Conservation (phyloP, 371 early-diverging fungal genomes). For the Actinomortierella ambigua region DNA sequence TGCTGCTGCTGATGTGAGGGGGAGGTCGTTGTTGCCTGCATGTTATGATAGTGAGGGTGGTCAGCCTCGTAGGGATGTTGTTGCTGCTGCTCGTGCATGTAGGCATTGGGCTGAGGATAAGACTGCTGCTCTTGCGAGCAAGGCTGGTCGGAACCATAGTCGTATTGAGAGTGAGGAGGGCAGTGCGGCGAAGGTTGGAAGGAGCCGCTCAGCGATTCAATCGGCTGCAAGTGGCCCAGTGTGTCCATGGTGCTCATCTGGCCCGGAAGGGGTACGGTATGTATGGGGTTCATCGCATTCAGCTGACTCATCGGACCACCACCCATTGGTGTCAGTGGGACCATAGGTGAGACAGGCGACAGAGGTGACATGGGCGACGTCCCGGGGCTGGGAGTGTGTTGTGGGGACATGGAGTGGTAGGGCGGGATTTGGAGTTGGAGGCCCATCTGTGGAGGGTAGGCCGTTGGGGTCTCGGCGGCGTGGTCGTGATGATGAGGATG, state of each 20-base stretch:
- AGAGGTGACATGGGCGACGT: conserved; percentile 39
- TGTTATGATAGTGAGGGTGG: too few relatives aligned
- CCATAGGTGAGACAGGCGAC: conserved; percentile 31
- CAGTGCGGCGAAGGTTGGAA: too few relatives aligned
- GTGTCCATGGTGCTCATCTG: not conserved
- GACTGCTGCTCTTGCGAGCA: too few relatives aligned
- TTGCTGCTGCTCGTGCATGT: too few relatives aligned
- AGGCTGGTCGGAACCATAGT: too few relatives aligned
- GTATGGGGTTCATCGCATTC: conserved; percentile 25
- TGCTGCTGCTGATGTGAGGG: too few relatives aligned
- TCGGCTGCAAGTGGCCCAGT: not conserved
- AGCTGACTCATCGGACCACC: conserved; percentile 24
- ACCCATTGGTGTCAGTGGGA: conserved; percentile 24
- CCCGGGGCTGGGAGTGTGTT: conserved; percentile 31
- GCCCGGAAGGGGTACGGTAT: not conserved
- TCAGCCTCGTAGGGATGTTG: too few relatives aligned
- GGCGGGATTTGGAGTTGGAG: conserved; percentile 36
- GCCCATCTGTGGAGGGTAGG: not conserved
- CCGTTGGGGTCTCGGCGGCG: not conserved
- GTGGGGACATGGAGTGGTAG: conserved; percentile 30
- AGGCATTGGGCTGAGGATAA: too few relatives aligned
- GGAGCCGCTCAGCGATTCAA: too few relatives aligned
- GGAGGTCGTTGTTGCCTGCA: too few relatives aligned
- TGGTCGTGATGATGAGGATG: not conserved
- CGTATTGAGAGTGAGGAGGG: too few relatives aligned